phyloP scores from a whole-genome alignment of 2,329 filamentous ascomycete genomes.

The Phaeosphaeriaceae sp. region DNA sequence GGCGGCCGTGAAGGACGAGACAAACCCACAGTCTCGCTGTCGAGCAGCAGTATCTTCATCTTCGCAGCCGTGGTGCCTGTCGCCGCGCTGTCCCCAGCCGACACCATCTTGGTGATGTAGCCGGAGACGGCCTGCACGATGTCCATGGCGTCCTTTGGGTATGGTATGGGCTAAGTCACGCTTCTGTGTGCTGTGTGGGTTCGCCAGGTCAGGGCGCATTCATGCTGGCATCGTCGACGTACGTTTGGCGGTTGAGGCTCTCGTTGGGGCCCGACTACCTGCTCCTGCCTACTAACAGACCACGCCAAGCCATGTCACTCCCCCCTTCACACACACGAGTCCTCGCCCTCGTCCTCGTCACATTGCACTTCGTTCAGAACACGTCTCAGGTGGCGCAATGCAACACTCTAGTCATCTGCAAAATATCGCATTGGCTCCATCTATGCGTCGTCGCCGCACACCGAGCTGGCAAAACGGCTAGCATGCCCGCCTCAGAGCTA shows the following conservation, averaged over 20 bases:
- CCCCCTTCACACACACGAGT: too few relatives aligned
- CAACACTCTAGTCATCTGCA: too few relatives aligned
- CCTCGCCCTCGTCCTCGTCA: too few relatives aligned
- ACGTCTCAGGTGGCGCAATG: too few relatives aligned
- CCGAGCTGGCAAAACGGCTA: neutral
- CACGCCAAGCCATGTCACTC: too few relatives aligned
- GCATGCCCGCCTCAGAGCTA: constrained; percentile 7
- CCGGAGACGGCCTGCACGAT: constrained; percentile 90
- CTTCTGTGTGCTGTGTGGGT: neutral
- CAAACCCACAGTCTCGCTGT: constrained; percentile 81
- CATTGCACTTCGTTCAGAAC: too few relatives aligned
- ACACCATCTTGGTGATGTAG: constrained; percentile 97
- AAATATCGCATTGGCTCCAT: too few relatives aligned
- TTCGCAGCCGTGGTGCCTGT: constrained; percentile 76
- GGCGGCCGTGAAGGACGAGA: constrained; percentile 41
- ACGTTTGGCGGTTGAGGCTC: neutral
- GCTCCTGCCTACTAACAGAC: too few relatives aligned
- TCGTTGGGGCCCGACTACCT: neutral
- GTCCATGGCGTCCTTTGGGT: constrained; percentile 69
- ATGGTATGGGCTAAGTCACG: neutral
- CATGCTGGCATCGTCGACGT: constrained; percentile 1
- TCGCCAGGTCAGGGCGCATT: neutral
- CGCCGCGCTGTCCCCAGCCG: constrained; percentile 75
- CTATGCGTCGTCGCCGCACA: neutral
- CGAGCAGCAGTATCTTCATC: constrained; percentile 97